These are phyloP conservation scores for Oidiodendron maius DNA, from an alignment of 495 filamentous ascomycete species.

Conservation along the genomic window DNA sequence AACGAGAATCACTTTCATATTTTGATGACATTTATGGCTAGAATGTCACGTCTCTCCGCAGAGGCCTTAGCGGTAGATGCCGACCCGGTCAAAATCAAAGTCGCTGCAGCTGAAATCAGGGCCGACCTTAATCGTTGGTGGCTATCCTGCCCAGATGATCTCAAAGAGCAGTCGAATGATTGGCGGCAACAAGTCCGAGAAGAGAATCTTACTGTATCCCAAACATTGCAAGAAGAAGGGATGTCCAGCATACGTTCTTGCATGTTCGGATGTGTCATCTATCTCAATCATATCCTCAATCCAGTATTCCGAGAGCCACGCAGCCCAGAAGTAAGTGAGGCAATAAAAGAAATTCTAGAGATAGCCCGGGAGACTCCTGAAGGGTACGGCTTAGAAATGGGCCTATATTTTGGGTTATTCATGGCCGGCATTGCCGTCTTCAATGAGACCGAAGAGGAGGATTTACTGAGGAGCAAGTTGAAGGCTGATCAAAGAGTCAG, in stretches of 20 bases:
- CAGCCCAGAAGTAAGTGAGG: background rate
- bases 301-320: background rate
- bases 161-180: background rate
- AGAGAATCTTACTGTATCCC: conserved; percentile 1
- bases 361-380: conserved; percentile 4
- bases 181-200: conserved; percentile 2
- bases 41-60: conserved; percentile 1
- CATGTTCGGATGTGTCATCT: conserved; percentile 6
- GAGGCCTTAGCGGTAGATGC: background rate
- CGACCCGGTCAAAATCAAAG: background rate
- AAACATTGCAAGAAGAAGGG: conserved; percentile 6
- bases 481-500: background rate
- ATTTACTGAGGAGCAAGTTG: background rate
- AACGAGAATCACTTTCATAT: conserved; percentile 2
- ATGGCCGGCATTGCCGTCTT: conserved; percentile 5
- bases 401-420: conserved; percentile 8
- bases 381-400: conserved; percentile 8
- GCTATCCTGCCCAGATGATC: background rate
- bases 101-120: background rate
- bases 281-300: conserved; percentile 5
- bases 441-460: background rate
- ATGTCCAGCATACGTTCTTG: background rate
- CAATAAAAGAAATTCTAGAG: background rate
- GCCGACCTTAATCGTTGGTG: background rate
- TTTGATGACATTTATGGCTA: conserved; percentile 8